Evolutionary conservation across 768 basidiomycete species (phyloP).

Genomic region (Mycena polygramma): DNA sequence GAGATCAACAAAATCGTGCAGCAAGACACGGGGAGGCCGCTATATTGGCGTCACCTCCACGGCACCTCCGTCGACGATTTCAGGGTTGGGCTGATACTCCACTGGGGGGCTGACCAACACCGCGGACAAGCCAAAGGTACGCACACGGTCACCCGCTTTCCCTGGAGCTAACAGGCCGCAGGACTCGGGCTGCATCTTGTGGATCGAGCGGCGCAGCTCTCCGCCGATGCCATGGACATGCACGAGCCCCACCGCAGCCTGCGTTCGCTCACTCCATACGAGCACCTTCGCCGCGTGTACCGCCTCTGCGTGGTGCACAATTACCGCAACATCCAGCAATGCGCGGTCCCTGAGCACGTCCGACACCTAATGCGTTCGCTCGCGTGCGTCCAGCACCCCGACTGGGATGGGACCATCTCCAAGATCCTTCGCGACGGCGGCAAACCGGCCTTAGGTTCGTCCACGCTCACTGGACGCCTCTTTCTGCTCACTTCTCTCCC

Average conservation of each 20-base stretch:
- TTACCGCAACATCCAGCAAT: neutral
- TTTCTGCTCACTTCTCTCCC: neutral
- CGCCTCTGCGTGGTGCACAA: neutral
- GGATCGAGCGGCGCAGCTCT: neutral
- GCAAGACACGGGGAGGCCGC: neutral
- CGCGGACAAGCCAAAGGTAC: neutral
- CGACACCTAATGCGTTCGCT: neutral
- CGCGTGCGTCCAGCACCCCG: neutral
- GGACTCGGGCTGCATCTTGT: neutral
- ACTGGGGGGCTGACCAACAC: neutral
- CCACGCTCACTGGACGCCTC: too few species aligned
- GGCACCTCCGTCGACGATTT: neutral
- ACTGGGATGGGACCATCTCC: constrained; percentile 12
- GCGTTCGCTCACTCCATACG: neutral
- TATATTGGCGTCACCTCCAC: neutral
- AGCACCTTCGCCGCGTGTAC: neutral
- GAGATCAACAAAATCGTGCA: neutral
- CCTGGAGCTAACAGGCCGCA: neutral
- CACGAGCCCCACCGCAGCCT: neutral
- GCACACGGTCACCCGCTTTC: neutral
- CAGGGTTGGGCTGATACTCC: neutral
- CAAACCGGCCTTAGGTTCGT: constrained; percentile 26
- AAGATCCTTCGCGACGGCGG: constrained; percentile 20
- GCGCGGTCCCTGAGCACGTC: neutral
- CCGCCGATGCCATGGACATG: neutral